Base-by-base conservation (phyloP, 768 basidiomycete species). In the Phanerochaete sordida region DNA sequence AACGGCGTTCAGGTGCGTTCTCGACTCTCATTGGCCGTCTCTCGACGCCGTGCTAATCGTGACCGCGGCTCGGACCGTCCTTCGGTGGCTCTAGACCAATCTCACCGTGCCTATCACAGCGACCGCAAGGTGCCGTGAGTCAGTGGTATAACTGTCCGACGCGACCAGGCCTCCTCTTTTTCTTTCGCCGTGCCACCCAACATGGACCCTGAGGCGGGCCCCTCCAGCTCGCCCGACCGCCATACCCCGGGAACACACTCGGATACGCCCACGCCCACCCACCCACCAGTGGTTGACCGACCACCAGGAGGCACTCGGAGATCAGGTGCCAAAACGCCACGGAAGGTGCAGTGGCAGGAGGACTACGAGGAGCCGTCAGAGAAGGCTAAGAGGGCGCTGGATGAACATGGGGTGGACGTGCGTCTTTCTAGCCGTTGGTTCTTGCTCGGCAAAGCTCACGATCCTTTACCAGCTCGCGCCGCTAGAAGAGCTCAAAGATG, bases 361-460 rank as follows among this genome's bases (percentile, higher is more conserved):
- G 72, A 73, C 52, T 62, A 63, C 26, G 66, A 69, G n/a, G 66
- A 69, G 21, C 4, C 8, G 61, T 64, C 35, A 62, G 65, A 52
- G n/a, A 47, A 52, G 16, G 59, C 57, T 24, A 62, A 70, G n/a
- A 78, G 79, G 55, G 77, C 74, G 26, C 72, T 87, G 28, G 85
- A 87, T 65, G 82, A 84, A 69, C 72, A 77, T 47, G 85, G 77
- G 0, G 64, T 79, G 30, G 77, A 86, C 64, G 86, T 86, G 65
- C 35, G 84, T 70, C 21, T 31, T 19, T 33, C 12, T 15, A 28
- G 9, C 33, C 21, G 21, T 16, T 50, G 23, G 1, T 28, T 8
- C 31, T 21, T 24, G 2, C 31, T 33, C 19, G 8, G 19, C 19
- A 48, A 19, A 27, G 16, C 57, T 35, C 37, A 56, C 52, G 27